phyloP scores from a whole-genome alignment of 2,329 filamentous ascomycete species.

The Leptodontidium sp. region DNA sequence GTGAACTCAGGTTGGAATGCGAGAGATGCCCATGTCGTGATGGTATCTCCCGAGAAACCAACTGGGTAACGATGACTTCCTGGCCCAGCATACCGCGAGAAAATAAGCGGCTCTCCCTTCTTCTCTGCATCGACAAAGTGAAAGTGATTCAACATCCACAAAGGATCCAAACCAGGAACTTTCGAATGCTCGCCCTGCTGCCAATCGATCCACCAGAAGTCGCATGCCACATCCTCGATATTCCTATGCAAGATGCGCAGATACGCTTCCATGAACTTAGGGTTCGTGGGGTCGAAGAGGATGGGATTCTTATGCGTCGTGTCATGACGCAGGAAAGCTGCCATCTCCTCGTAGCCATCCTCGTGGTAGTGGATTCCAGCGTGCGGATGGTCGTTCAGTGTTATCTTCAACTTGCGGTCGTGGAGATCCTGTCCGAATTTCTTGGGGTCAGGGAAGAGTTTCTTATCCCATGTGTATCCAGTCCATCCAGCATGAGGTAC shows the following conservation, averaged over 20 bases:
- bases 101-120: conserved; percentile 59
- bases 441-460: conserved; percentile 64
- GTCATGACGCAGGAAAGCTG: conserved; percentile 59
- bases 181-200: conserved; percentile 66
- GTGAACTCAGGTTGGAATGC: conserved; percentile 73
- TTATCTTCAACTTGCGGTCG: conserved; percentile 58
- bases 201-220: conserved; percentile 76
- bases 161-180: conserved; percentile 65
- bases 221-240: conserved; percentile 63
- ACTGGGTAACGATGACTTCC: conserved; percentile 71
- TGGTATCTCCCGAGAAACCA: conserved; percentile 69
- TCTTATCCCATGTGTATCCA: conserved; percentile 68
- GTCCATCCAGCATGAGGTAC: conserved; percentile 58
- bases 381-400: conserved; percentile 70
- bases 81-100: conserved; percentile 68
- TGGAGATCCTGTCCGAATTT: conserved; percentile 61
- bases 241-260: conserved; percentile 63
- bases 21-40: conserved; percentile 67
- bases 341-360: conserved; percentile 63
- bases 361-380: conserved; percentile 65
- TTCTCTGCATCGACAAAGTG: conserved; percentile 63
- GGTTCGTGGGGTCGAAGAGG: conserved; percentile 62
- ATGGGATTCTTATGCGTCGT: conserved; percentile 59
- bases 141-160: conserved; percentile 72
- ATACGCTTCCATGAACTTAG: conserved; percentile 64